Base-by-base conservation (phyloP, 345 rosid species). In the Syzygium aqueum region DNA sequence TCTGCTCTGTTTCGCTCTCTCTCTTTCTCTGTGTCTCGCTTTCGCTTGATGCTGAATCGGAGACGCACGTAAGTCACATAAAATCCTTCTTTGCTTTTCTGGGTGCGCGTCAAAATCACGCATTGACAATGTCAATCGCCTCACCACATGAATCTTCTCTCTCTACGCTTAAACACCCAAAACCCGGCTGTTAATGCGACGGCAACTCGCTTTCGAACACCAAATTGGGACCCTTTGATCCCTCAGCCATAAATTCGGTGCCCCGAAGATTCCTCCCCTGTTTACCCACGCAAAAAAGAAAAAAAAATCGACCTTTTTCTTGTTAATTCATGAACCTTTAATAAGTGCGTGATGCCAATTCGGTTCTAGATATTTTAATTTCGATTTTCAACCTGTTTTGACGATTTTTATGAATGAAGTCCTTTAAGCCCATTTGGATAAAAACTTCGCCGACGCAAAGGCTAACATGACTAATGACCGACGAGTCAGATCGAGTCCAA, bases 191-290 rank as follows among this genome's bases (percentile, higher is more conserved):
- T 49, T 16, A 30, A 11, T 8, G 43, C 9, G 59, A 37, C 80
- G n/a, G 30, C 19, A 28, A 59, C 54, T 89, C 86, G 54, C 89
- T 89, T 85, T 90, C 88, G 28, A 59, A 65, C 91, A 63, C 86
- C 50, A 67, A 86, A 52, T 80, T 84, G 52, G 87, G 67, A 77
- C 93, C 89, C 90, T 89, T 88, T 53, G 86, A 91, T 88, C 49
- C 51, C 2, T 84, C 11, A 51, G 86, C 88, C 83, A 49, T 51
- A 53, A 88, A 92, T 86, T 89, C 84, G 90, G 3, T 90, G 90
- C 91, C 88, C 80, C 87, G 87, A 77, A 53, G 77, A 49, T 33
- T 73, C 80, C 49, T 33, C 14, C 11, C 6, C 46, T 6, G 80
- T 33, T 73, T 73, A 73, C 49, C 80, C 22, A 10, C 49, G 22